Evolutionary conservation across 1,284 basidiomycete genomes (phyloP).

Genomic region (Puccinia novopanici): DNA sequence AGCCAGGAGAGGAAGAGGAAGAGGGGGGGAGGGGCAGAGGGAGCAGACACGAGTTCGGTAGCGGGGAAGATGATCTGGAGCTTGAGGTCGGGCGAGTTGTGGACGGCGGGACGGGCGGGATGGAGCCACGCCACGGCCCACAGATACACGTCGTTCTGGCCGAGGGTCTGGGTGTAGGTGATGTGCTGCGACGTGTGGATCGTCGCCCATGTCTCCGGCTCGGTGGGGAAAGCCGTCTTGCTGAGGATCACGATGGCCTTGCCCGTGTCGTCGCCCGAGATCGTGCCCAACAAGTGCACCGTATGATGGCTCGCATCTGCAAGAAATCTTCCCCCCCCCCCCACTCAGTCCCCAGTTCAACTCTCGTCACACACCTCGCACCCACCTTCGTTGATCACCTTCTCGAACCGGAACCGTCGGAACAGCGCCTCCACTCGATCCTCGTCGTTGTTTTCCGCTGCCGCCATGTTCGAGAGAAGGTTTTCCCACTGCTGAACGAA

Average conservation of each 20-base stretch:
- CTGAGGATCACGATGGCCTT: constrained; percentile 66
- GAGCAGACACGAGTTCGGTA: constrained; percentile 64
- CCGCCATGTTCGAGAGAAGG: background rate
- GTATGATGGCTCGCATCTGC: constrained; percentile 64
- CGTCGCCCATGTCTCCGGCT: constrained; percentile 34
- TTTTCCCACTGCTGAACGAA: too few relatives aligned
- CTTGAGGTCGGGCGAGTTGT: constrained; percentile 59
- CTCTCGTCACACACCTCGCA: background rate
- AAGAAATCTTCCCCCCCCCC: constrained; percentile 53
- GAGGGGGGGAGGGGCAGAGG: background rate
- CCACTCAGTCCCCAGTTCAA: background rate
- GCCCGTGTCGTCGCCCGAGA: constrained; percentile 57
- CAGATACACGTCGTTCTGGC: constrained; percentile 56
- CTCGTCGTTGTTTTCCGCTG: too few relatives aligned
- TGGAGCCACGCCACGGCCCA: constrained; percentile 54
- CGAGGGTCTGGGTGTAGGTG: constrained; percentile 47
- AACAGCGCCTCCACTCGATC: constrained; percentile 2
- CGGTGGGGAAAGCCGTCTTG: constrained; percentile 63
- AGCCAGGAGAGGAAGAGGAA: background rate
- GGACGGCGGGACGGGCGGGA: constrained; percentile 8
- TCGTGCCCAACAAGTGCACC: constrained; percentile 62
- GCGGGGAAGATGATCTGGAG: constrained; percentile 79
- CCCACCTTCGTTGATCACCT: constrained; percentile 46
- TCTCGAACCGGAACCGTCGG: constrained; percentile 22
- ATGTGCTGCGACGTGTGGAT: constrained; percentile 16